Percentiles rank a stretch among this genome's conserved stretches.
Evolutionary conservation across 768 basidiomycete genomes (phyloP).

Genomic region (Auricularia sp.): DNA sequence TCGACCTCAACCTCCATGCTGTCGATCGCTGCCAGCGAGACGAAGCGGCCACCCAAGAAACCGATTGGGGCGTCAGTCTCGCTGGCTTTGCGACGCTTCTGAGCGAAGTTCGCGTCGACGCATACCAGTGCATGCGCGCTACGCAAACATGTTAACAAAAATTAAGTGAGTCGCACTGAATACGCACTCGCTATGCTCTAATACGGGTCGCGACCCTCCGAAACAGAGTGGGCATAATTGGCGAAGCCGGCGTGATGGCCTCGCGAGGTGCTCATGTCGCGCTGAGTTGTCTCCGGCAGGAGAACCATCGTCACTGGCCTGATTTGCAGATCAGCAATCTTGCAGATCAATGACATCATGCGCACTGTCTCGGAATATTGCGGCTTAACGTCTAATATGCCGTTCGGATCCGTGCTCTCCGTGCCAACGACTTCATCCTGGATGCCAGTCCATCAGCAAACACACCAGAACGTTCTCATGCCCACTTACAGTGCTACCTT

Average conservation of each 20-base stretch:
- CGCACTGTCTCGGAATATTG: no score
- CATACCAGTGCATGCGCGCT: constrained; percentile 2
- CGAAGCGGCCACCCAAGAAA: background rate
- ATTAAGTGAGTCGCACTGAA: no score
- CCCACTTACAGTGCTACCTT: no score
- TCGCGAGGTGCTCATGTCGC: background rate
- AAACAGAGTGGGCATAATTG: constrained; percentile 5
- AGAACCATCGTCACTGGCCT: no score
- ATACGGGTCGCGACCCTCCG: background rate
- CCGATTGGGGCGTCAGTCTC: background rate
- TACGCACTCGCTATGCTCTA: background rate
- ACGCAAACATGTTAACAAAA: background rate
- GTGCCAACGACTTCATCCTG: no score
- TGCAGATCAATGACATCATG: no score
- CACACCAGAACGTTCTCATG: no score
- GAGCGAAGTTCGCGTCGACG: constrained; percentile 6
- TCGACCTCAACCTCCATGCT: background rate
- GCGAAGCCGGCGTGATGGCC: background rate
- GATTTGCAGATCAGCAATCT: no score
- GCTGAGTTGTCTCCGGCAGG: no score
- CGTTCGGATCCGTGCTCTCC: no score
- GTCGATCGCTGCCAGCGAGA: background rate
- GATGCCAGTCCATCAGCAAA: no score
- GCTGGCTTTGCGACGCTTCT: background rate
- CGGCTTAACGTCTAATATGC: no score